A percentile compares a stretch with the other conserved stretches of the same genome.
Conservation (phyloP, 371 early-diverging fungal genomes). For the Rhizopus microsporus region DNA sequence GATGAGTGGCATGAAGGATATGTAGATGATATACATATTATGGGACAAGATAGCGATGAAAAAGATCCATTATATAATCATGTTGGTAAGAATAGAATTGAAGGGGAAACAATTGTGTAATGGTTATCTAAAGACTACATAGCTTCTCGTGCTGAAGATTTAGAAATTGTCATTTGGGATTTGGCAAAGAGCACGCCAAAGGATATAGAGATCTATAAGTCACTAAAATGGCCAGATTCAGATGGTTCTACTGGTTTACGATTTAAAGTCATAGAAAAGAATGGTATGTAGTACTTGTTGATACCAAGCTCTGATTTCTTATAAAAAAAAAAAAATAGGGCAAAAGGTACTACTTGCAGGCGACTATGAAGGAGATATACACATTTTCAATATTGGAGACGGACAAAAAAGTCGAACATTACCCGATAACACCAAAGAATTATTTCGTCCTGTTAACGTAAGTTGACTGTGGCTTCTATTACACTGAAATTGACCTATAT, state of each 20-base stretch:
- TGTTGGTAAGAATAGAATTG: constrained; percentile 12
- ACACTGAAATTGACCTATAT: not conserved
- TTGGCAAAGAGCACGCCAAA: constrained; percentile 32
- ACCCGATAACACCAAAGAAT: constrained; percentile 36
- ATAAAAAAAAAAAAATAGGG: constrained; percentile 15
- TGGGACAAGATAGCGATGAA: constrained; percentile 29
- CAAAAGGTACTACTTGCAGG: constrained; percentile 41
- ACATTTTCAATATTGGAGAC: constrained; percentile 40
- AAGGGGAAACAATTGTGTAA: not conserved
- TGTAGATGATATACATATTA: constrained; percentile 52
- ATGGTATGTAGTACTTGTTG: constrained; percentile 17
- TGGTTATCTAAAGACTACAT: not conserved
- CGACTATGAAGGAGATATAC: constrained; percentile 46
- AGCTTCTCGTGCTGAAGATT: constrained; percentile 47
- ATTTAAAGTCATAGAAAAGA: constrained; percentile 38
- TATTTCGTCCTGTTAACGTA: constrained; percentile 32
- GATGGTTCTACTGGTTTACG: constrained; percentile 29
- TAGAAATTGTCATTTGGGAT: constrained; percentile 45
- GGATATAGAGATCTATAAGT: constrained; percentile 38
- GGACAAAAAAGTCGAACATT: constrained; percentile 31
- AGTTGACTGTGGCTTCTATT: not conserved
- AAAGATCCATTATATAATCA: constrained; percentile 13
- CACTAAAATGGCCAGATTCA: constrained; percentile 44
- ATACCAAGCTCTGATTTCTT: not conserved
- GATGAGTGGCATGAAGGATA: constrained; percentile 65